phyloP scores from a whole-genome alignment of 768 basidiomycete species.

The Trametes maxima region DNA sequence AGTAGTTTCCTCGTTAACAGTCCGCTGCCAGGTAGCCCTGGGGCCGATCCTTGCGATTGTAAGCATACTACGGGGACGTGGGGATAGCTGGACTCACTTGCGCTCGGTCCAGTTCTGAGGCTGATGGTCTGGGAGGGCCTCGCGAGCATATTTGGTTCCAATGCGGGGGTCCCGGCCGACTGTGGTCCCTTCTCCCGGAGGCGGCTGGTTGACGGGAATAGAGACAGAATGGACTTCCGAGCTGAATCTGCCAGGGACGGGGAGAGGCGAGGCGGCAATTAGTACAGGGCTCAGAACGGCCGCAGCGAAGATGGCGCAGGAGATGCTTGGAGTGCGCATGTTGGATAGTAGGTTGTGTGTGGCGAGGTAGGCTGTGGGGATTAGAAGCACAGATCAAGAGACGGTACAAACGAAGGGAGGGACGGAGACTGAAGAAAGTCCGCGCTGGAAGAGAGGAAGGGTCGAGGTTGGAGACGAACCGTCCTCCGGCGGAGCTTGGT shows the following conservation, averaged over 20 bases:
- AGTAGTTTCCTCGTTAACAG: constrained; percentile 21
- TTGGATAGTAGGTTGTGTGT: constrained; percentile 9
- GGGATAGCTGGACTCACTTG: neutral
- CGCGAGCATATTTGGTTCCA: constrained; percentile 15
- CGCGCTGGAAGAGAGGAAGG: neutral
- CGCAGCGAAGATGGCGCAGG: constrained; percentile 28
- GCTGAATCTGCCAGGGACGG: constrained; percentile 16
- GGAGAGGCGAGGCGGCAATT: constrained; percentile 20
- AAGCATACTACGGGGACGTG: neutral
- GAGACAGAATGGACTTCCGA: constrained; percentile 22
- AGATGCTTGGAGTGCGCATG: constrained; percentile 33
- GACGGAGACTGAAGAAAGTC: neutral
- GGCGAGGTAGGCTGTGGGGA: constrained; percentile 10
- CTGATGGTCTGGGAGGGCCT: constrained; percentile 7
- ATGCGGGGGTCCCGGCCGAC: constrained; percentile 7
- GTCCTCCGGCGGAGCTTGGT: neutral
- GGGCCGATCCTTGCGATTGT: neutral
- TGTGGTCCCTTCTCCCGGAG: neutral
- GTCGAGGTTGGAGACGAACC: neutral
- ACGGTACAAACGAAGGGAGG: constrained; percentile 4
- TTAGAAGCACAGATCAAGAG: constrained; percentile 5
- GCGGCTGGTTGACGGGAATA: neutral
- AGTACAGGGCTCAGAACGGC: constrained; percentile 29
- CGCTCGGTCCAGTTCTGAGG: neutral
- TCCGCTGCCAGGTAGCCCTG: constrained; percentile 3